Conservation (phyloP, 2,329 filamentous ascomycete species). For the Phoma sp. region DNA sequence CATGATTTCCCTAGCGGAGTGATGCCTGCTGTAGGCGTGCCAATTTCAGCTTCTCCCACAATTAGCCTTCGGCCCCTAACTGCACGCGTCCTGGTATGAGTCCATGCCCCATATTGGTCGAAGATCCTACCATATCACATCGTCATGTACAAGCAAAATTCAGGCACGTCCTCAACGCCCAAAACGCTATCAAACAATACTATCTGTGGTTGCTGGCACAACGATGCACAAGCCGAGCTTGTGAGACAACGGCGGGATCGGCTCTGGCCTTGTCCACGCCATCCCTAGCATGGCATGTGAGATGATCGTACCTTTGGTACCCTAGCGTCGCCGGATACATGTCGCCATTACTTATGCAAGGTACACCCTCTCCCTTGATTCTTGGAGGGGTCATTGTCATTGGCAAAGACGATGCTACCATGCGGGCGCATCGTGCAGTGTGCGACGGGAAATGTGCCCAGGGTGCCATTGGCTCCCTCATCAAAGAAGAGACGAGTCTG, state of each 20-base stretch:
- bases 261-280: constrained; percentile 11
- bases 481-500: constrained; percentile 1
- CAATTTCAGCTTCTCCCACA: constrained; percentile 20
- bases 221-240: constrained; percentile 8
- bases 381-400: constrained; percentile 2
- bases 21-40: constrained; percentile 14
- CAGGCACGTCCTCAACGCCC: background rate
- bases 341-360: constrained; percentile 29
- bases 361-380: constrained; percentile 26
- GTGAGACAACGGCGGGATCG: constrained; percentile 19
- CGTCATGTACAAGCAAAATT: constrained; percentile 8
- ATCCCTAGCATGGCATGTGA: constrained; percentile 27
- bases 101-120: constrained; percentile 3
- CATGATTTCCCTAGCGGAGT: constrained; percentile 15
- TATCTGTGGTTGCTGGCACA: constrained; percentile 18
- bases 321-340: constrained; percentile 21
- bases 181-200: constrained; percentile 14
- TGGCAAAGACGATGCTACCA: constrained; percentile 5
- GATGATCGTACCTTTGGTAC: constrained; percentile 22
- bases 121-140: constrained; percentile 10
- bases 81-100: constrained; percentile 10
- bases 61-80: constrained; percentile 20
- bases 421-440: constrained; percentile 11
- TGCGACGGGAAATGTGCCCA: constrained; percentile 10
- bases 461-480: constrained; percentile 5